Percentiles rank a stretch among this genome's conserved stretches.
Conservation (phyloP, 306 rosid species). For the Argentina anserina region DNA sequence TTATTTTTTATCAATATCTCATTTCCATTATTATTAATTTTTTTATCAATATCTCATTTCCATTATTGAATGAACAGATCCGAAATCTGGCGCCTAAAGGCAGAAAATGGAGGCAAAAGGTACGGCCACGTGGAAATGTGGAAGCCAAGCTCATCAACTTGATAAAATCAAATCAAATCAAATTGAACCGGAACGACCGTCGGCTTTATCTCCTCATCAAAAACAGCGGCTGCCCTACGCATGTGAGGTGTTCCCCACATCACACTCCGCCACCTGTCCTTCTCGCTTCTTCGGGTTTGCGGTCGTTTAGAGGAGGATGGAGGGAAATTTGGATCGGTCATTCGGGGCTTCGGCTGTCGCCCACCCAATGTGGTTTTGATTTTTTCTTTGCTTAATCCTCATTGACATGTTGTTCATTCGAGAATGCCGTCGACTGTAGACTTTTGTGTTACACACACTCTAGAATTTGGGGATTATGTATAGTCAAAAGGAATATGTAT, state of each 20-base stretch:
- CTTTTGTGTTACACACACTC: background rate
- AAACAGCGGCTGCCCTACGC: background rate
- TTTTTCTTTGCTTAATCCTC: background rate
- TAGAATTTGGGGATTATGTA: background rate
- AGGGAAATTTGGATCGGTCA: background rate
- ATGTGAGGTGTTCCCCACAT: background rate
- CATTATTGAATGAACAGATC: background rate
- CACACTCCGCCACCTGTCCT: background rate
- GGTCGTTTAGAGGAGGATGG: background rate
- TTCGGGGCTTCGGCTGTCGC: background rate
- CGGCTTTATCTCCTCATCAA: background rate
- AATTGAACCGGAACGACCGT: background rate
- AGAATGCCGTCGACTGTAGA: background rate
- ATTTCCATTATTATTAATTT: no score
- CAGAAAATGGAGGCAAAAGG: background rate
- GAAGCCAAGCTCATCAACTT: background rate
- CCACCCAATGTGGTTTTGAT: no score
- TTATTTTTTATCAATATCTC: no score
- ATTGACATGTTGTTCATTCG: background rate
- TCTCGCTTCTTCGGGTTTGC: background rate
- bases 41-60: background rate
- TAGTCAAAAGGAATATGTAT: background rate
- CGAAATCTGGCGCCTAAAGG: slow-evolving; percentile 5
- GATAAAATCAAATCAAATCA: background rate
- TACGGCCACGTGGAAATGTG: slow-evolving; percentile 5